A percentile compares a stretch with the other conserved stretches of the same genome.
phyloP scores from a whole-genome alignment of 495 filamentous ascomycete species.

The Daldinia vernicosa region DNA sequence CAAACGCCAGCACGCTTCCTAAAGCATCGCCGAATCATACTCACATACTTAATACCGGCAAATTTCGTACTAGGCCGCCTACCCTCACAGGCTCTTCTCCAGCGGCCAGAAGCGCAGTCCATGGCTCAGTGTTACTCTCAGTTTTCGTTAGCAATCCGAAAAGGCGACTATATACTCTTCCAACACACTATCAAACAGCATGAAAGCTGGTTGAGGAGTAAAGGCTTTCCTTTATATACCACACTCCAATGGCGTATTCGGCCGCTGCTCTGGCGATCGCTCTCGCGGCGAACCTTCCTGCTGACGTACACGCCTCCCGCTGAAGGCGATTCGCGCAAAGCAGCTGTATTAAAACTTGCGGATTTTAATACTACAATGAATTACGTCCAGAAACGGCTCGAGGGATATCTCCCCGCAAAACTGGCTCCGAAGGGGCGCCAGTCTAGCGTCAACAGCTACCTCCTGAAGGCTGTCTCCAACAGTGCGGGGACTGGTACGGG shows the following conservation, averaged over 20 bases:
- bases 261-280: constrained; percentile 82
- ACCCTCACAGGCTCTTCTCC: constrained; percentile 70
- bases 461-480: constrained; percentile 55
- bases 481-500: constrained; percentile 37
- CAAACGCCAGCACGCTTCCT: constrained; percentile 74
- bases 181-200: constrained; percentile 66
- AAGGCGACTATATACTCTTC: constrained; percentile 82
- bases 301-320: constrained; percentile 63
- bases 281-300: constrained; percentile 78
- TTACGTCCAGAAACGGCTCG: constrained; percentile 61
- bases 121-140: constrained; percentile 79
- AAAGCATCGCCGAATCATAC: constrained; percentile 78
- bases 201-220: constrained; percentile 77
- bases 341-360: constrained; percentile 65
- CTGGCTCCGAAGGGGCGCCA: constrained; percentile 38
- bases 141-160: constrained; percentile 74
- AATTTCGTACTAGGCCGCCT: constrained; percentile 89
- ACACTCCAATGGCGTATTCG: constrained; percentile 70
- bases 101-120: constrained; percentile 74
- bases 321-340: constrained; percentile 61
- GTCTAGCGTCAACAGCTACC: constrained; percentile 47
- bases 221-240: constrained; percentile 76
- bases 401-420: constrained; percentile 56
- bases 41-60: constrained; percentile 82
- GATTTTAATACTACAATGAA: constrained; percentile 62